These are phyloP conservation scores for Globisporangium viniferum DNA, from an alignment of 352 stramenopile species.

Conservation along the genomic window DNA sequence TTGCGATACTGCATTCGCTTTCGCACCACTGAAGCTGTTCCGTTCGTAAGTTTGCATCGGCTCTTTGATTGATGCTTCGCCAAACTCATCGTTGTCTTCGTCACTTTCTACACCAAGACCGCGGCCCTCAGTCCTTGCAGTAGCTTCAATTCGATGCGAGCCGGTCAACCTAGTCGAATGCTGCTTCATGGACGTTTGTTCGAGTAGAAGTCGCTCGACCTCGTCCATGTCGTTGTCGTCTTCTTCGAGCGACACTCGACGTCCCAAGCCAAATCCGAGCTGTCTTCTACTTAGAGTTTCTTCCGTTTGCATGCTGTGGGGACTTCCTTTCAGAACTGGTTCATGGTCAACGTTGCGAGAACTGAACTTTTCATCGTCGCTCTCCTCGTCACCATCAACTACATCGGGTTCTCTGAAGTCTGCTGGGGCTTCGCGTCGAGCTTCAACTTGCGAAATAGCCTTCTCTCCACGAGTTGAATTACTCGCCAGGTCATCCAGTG, in stretches of 20 bases:
- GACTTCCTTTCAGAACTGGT: background rate
- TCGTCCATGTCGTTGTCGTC: slow-evolving; percentile 37
- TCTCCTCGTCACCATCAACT: slow-evolving; percentile 3
- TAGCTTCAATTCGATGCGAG: background rate
- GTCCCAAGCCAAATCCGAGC: background rate
- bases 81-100: slow-evolving; percentile 6
- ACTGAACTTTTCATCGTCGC: background rate
- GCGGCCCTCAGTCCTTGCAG: background rate
- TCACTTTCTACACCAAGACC: background rate
- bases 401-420: background rate
- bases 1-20: background rate
- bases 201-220: slow-evolving; percentile 22
- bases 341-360: background rate
- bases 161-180: too few species aligned
- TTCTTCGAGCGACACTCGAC: slow-evolving; percentile 3
- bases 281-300: background rate
- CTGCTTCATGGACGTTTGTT: slow-evolving; percentile 8
- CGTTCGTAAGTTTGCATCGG: background rate
- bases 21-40: background rate
- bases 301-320: background rate
- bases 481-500: background rate
- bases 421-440: background rate
- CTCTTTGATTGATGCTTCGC: background rate
- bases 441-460: background rate
- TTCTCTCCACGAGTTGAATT: background rate